Percentiles rank a stretch among this genome's conserved stretches.
Evolutionary conservation across 202 grass and related monocot genomes (phyloP).

Genomic region (Schoenoplectus tabernaemontani): DNA sequence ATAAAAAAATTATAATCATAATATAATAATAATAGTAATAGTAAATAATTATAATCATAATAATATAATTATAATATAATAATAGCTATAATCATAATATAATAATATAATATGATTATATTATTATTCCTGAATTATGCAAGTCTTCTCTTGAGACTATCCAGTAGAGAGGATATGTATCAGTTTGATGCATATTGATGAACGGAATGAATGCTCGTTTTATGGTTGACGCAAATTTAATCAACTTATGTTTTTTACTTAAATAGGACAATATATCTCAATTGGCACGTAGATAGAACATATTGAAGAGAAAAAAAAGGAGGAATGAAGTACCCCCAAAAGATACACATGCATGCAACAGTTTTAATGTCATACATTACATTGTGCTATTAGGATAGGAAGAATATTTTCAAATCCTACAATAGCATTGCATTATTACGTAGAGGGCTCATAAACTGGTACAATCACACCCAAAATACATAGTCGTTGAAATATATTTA

Average conservation of each 20-base stretch:
- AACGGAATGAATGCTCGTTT: not conserved
- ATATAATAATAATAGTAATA: too few species aligned
- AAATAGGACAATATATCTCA: not conserved
- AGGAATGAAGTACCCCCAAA: not conserved
- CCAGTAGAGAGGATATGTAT: too few species aligned
- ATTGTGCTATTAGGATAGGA: not conserved
- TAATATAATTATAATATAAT: too few species aligned
- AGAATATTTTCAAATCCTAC: constrained; percentile 5
- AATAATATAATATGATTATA: too few species aligned
- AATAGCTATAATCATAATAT: too few species aligned
- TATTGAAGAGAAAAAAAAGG: not conserved
- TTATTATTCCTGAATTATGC: too few species aligned
- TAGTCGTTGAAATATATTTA: not conserved
- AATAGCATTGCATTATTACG: not conserved
- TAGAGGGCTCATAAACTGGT: not conserved
- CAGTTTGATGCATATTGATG: too few species aligned
- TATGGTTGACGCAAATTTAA: not conserved
- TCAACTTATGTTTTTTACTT: not conserved
- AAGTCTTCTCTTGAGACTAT: too few species aligned
- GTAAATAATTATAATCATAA: too few species aligned
- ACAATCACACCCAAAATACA: not conserved
- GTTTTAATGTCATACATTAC: not conserved
- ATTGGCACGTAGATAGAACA: not conserved
- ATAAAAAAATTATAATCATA: too few species aligned
- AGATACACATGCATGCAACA: not conserved